A percentile compares a stretch with the other conserved stretches of the same genome.
Evolutionary conservation across 2,329 filamentous ascomycete species (phyloP).

Genomic region (Cladophialophora bantiana): DNA sequence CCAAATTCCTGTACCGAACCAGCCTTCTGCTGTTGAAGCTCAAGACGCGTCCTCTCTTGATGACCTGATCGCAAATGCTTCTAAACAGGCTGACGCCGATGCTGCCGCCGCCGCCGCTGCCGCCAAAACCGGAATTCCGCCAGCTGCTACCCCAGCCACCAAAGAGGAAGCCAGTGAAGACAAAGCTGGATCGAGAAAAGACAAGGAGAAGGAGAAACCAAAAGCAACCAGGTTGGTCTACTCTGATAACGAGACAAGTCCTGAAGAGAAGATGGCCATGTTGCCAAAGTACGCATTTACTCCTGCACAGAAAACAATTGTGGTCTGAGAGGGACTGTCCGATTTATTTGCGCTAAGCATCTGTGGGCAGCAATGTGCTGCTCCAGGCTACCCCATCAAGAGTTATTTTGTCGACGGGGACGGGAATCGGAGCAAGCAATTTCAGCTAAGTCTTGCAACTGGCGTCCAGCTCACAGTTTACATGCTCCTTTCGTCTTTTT

Average conservation of each 20-base stretch:
- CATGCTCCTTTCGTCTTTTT: constrained; percentile 4
- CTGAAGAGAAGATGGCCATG: constrained; percentile 87
- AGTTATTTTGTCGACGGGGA: neutral
- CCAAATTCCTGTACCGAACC: constrained; percentile 29
- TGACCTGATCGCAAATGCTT: constrained; percentile 59
- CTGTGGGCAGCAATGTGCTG: neutral
- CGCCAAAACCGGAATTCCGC: constrained; percentile 33
- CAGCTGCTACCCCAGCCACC: constrained; percentile 28
- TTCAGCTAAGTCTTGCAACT: constrained; percentile 33
- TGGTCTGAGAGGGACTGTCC: constrained; percentile 28
- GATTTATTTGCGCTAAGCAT: neutral
- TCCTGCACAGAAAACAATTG: constrained; percentile 51
- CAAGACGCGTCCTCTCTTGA: constrained; percentile 56
- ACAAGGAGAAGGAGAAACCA: constrained; percentile 68
- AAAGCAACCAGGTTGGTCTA: constrained; percentile 77
- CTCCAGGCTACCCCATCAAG: neutral
- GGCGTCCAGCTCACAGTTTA: constrained; percentile 25
- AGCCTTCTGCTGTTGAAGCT: constrained; percentile 35
- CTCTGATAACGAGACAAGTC: constrained; percentile 77
- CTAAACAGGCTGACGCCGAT: constrained; percentile 52
- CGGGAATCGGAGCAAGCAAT: neutral
- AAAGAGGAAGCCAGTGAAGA: constrained; percentile 59
- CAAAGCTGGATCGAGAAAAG: constrained; percentile 64
- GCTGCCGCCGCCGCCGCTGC: constrained; percentile 43
- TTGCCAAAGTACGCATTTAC: constrained; percentile 77